These are phyloP conservation scores for Chlorella sp. DNA, from an alignment of 139 green algal species.

Conservation along the genomic window DNA sequence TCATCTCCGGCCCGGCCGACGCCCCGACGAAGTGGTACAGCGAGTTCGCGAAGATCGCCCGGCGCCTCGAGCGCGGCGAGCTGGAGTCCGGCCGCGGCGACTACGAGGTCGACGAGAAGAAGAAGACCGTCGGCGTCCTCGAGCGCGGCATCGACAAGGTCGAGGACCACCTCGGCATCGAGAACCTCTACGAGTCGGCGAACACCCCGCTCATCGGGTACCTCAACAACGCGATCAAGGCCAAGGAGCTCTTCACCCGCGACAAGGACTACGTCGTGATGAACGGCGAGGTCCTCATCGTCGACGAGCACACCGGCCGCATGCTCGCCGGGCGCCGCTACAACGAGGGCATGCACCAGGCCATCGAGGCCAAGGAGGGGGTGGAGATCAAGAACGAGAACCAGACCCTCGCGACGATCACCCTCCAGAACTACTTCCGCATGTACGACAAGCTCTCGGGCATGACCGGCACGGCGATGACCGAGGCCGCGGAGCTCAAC, in stretches of 20 bases:
- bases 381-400: slow-evolving; percentile 93
- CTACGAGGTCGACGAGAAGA: too few species aligned
- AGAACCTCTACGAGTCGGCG: too few species aligned
- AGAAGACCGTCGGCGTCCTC: too few species aligned
- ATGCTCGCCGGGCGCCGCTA: slow-evolving; percentile 90
- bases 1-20: too few species aligned
- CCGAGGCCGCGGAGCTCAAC: slow-evolving; percentile 89
- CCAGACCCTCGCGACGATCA: slow-evolving; percentile 89
- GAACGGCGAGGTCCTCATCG: slow-evolving; percentile 87
- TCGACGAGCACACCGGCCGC: slow-evolving; percentile 98
- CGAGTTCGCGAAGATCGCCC: too few species aligned
- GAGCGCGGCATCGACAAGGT: too few species aligned
- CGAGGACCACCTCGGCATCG: too few species aligned
- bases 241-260: slow-evolving; percentile 90
- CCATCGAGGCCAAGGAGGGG: slow-evolving; percentile 94
- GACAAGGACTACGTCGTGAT: slow-evolving; percentile 97
- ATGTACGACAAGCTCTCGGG: slow-evolving; percentile 64
- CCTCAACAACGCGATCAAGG: too few species aligned
- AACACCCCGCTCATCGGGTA: too few species aligned
- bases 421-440: slow-evolving; percentile 89
- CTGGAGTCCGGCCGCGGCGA: too few species aligned
- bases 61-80: too few species aligned
- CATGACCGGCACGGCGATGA: slow-evolving; percentile 92
- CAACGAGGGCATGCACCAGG: slow-evolving; percentile 87
- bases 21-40: too few species aligned